Evolutionary conservation across 331 rosid species (phyloP), one percentile per base, ranked within the genome.

Genomic region (Rhamnella rubrinervis): DNA sequence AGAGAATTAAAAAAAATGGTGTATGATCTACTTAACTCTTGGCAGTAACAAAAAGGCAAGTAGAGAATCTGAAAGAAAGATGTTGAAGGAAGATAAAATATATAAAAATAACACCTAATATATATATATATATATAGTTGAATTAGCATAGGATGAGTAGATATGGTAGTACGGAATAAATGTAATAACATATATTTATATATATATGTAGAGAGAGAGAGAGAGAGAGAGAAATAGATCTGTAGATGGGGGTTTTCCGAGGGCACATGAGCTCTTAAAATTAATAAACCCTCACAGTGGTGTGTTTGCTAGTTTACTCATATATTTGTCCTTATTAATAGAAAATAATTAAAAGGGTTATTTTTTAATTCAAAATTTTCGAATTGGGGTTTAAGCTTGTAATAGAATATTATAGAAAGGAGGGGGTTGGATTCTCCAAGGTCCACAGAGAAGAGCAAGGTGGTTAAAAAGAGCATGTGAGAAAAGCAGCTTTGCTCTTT

Each of bases 401-500:
- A 18, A 38, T 6, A 31, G 51, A 47, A 37, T 14, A 14, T 47
- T 26, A 49, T 41, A 7, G 25, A 12, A 18, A 26, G 55, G 55
- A 19, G 19, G 59, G 6, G 6, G 65, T 46, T 53, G 46, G 74
- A 44, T 39, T 39, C 51, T 55, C 72, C 12, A 50, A 53, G 4
- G 35, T 31, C 35, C 35, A 31, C 35, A 57, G 63, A 55, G 64
- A 61, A 53, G 17, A 41, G 63, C 31, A 12, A 21, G 50, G 67
- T 63, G 82, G 52, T 79, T 31, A 4, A 31, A 31, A 67, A 78
- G 90, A 92, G 83, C 96, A 91, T 84, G 98, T 93, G 98, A 91
- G 61, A 85, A 93, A 93, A 88, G 97, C 80, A 85, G 88, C 78
- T 84, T 85, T 86, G 35, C 5, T 86, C 68, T 61, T 83, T 67